Conservation (phyloP, 345 rosid genomes). For the Bruguiera gymnorhiza region DNA sequence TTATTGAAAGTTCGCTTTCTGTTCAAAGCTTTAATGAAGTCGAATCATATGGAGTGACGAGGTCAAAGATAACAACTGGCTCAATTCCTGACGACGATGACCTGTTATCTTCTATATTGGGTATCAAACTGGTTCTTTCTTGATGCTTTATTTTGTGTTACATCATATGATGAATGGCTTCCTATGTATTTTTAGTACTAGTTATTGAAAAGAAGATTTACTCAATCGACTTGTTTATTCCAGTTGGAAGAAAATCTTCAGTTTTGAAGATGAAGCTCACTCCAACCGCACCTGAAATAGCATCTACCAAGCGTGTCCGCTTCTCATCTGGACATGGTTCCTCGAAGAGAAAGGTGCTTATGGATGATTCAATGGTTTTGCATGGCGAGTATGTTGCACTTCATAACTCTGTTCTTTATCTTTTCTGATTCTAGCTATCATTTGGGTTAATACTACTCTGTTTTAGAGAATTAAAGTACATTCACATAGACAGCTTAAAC, state of each 20-base stretch:
- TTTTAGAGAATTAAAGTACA: too few relatives aligned
- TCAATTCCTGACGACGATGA: conserved; percentile 95
- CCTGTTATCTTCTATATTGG: conserved; percentile 88
- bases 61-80: conserved; percentile 52
- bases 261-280: conserved; percentile 75
- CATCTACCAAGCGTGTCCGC: conserved; percentile 59
- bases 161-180: neutral
- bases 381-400: conserved; percentile 89
- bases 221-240: conserved; percentile 9
- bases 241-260: conserved; percentile 85
- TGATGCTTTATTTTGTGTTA: neutral
- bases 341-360: conserved; percentile 81
- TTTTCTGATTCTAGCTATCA: neutral
- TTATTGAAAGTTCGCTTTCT: conserved; percentile 68
- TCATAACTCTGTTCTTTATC: neutral
- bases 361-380: conserved; percentile 94
- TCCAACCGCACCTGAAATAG: conserved; percentile 55
- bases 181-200: neutral
- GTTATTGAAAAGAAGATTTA: neutral
- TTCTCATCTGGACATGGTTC: conserved; percentile 56
- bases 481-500: too few relatives aligned
- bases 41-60: conserved; percentile 60
- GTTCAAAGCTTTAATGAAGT: conserved; percentile 59
- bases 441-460: neutral
- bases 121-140: conserved; percentile 33